Evolutionary conservation across 164 flowering plant species (phyloP), one percentile per base, ranked within the genome.

Genomic region (Sedum album): DNA sequence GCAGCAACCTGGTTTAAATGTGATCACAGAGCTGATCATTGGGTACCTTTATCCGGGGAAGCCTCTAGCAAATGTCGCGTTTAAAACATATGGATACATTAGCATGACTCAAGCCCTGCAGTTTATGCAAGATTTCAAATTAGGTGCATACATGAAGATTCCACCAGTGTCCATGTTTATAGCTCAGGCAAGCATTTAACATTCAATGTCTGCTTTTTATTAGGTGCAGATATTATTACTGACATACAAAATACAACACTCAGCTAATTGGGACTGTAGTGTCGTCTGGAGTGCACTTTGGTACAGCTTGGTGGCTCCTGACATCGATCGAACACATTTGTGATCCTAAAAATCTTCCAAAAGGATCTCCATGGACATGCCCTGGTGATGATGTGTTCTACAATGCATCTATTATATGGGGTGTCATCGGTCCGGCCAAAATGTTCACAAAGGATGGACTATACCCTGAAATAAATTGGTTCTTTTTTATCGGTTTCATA

Each of bases 281-380:
- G 46, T 79, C 89, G 2, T 75, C 84, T 2, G 20, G 69, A 1
- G 74, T 73, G 73, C 73, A 77, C 76, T 79, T 82, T 38, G 74
- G 75, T 46, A 83, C 87, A 25, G 72, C 86, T 0, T 86, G 91
- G 91, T 86, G 87, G 86, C 81, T 86, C 18, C 73, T 86, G 4
- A 49, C 80, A 6, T 60, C 68, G 7, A 57, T 86, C 0, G 64
- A 73, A 13, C 21, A 82, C 81, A 83, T 86, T n/a, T 83, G 91
- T 42, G 70, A 81, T 13, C 51, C 75, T 2, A 14, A 46, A 0
- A 11, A 30, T 57, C 76, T 83, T 4, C 85, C 88, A 0, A 73
- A 67, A 5, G 87, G 86, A 1, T 85, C 87, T 70, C 91, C 86
- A 0, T 85, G 91, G 91, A 85, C 89, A 4, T 85, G 91, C 55